Base-by-base conservation (phyloP, 345 rosid species). In the Brassica incana region DNA sequence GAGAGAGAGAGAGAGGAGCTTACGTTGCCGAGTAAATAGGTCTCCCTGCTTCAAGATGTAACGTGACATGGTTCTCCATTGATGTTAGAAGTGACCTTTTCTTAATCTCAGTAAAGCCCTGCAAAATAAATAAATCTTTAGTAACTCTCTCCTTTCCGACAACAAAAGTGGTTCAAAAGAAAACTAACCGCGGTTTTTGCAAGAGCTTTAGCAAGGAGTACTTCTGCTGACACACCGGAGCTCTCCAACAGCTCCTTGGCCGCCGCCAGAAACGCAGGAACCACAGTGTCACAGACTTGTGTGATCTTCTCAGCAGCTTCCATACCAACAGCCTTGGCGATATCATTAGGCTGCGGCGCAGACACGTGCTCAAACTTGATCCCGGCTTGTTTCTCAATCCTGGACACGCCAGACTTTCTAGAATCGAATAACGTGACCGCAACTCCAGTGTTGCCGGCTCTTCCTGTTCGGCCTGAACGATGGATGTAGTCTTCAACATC, bases 381-480 rank as follows among this genome's bases (percentile, higher is more conserved):
- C 50, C 99, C 99, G 63, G 98, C 86, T 82, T 93, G 92, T 77
- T 84, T 88, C 77, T 90, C 92, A 25, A 96, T 96, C 83, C 38
- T 92, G 15, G 98, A 85, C 73, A 93, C 43, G 67, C 77, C 89
- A 2, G 91, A 83, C 86, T 84, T 91, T 83, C 94, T 89, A 52
- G 99, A 90, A 79, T 96, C 99, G 77, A 82, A 93, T 25, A 96
- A 94, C 92, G 87, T 96, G 29, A 96, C 98, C n/a, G 99, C 98
- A 72, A 96, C 89, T 33, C 99, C 97, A 77, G 90, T 85, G 82
- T 96, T 93, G 64, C 99, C 98, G 67, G 98, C 99, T 86, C 99
- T 90, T 85, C 99, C 99, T 2, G 99, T 96, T 67, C 98, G 91
- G 72, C 99, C 99, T 69, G 99, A 96, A 59, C 99, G 90, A 87